Conservation (phyloP, 2,329 filamentous ascomycete genomes). For the Pseudopithomyces maydicus region DNA sequence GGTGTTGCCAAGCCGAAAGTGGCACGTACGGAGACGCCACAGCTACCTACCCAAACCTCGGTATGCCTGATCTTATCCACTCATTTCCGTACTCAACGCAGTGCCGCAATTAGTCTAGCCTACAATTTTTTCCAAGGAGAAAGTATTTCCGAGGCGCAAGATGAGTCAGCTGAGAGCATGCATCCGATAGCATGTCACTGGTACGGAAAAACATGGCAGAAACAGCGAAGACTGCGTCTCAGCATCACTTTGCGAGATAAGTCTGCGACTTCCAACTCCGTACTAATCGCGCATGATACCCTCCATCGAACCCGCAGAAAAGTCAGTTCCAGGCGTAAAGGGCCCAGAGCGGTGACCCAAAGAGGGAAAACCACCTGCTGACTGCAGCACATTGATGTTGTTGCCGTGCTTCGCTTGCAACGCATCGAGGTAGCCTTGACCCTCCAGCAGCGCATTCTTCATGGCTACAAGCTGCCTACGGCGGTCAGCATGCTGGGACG, state of each 20-base stretch:
- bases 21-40: too few relatives aligned
- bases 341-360: not conserved
- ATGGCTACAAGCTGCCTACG: conserved; percentile 15
- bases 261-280: not conserved
- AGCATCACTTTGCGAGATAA: not conserved
- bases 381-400: not conserved
- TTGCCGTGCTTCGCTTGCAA: conserved; percentile 22
- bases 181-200: too few relatives aligned
- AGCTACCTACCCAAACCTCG: too few relatives aligned
- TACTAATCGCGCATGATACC: conserved; percentile 1
- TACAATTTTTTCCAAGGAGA: too few relatives aligned
- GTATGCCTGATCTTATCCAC: too few relatives aligned
- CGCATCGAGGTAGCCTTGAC: conserved; percentile 16
- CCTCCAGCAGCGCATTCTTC: conserved; percentile 17
- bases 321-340: conserved; percentile 4
- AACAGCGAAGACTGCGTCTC: too few relatives aligned
- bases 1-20: too few relatives aligned
- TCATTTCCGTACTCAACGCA: too few relatives aligned
- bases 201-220: too few relatives aligned
- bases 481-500: conserved; percentile 12
- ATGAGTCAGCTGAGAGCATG: too few relatives aligned
- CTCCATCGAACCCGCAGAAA: conserved; percentile 11
- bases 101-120: too few relatives aligned
- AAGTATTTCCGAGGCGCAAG: too few relatives aligned
- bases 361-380: not conserved